Evolutionary conservation across 192 early-diverging fungal genomes (phyloP).

Genomic region (Dissophora globulifera): DNA sequence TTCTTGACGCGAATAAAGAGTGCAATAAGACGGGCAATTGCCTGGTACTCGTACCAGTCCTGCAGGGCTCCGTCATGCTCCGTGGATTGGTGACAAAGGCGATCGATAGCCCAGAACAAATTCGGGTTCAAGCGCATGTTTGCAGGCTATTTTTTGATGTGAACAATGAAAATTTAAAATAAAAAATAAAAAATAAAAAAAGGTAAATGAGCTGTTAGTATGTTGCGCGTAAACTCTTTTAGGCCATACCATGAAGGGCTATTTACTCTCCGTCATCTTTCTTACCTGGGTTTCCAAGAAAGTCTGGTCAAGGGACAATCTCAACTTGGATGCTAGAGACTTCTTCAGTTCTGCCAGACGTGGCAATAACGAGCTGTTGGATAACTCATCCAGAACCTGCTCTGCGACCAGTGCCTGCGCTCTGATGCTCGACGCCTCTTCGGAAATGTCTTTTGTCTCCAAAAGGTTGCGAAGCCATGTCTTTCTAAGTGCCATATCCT

Average conservation of each 20-base stretch:
- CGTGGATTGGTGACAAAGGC: constrained; percentile 30
- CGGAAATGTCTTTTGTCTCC: constrained; percentile 27
- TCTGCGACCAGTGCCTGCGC: constrained; percentile 41
- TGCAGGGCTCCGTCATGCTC: constrained; percentile 9
- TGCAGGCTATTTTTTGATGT: constrained; percentile 46
- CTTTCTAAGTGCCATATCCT: constrained; percentile 54
- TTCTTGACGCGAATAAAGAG: constrained; percentile 52
- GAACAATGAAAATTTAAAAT: neutral
- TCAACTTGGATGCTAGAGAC: constrained; percentile 23
- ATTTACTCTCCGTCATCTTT: neutral
- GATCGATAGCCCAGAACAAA: constrained; percentile 46
- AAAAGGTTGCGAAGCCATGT: constrained; percentile 57
- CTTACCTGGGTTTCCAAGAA: constrained; percentile 39
- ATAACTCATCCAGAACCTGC: constrained; percentile 18
- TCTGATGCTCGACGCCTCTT: constrained; percentile 30
- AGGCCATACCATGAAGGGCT: too few relatives aligned
- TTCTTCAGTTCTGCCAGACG: constrained; percentile 26
- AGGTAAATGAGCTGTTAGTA: constrained; percentile 1
- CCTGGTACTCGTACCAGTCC: constrained; percentile 43
- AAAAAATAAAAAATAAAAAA: neutral
- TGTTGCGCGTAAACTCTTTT: too few relatives aligned
- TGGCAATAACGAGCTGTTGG: constrained; percentile 34
- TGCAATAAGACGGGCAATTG: constrained; percentile 30
- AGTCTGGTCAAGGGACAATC: constrained; percentile 17
- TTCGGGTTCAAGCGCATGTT: constrained; percentile 48